Evolutionary conservation across 129 eudicot species (phyloP), one percentile per base, ranked within the genome.

Genomic region (Flaveria sonorensis): DNA sequence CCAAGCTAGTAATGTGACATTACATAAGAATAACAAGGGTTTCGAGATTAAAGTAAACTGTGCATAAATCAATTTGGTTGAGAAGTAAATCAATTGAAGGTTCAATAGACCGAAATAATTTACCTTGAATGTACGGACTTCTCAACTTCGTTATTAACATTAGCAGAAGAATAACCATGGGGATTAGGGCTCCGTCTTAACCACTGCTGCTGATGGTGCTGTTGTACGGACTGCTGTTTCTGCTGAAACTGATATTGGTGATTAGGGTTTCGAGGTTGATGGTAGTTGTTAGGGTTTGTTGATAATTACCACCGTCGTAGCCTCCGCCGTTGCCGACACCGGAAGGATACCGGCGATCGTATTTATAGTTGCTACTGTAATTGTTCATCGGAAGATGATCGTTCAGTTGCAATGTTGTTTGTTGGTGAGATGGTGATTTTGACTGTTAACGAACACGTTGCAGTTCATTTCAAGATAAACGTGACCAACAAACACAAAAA

Each of bases 141-240:
- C 11, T 57, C 81, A 10, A 77, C 74, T 65, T 81, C 78, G 46
- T 69, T 52, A 30, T 30, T 30, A 4, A 30, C 36, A 62, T 32
- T 62, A 77, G 23, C 68, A 68, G 19, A 7, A 59, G 65, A 23
- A 63, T 36, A 39, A 7, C 42, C 43, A 42, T 10, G 4, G 18
- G 77, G 23, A 36, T 56, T 68, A 59, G 83, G 82, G 64, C 52
- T 71, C 68, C 89, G 72, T 75, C 81, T 70, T 70, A 73, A 28
- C 86, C 82, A 71, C 82, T 79, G 89, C 53, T 75, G 85, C 63
- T 71, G 82, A 18, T 77, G 62, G 6, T 60, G 70, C 53, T 71
- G 82, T 13, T 26, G 74, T 50, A 19, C 72, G 30, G 61, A 36
- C 40, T 55, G 40, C 21, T 46, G 78, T 40, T 71, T 69, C 72